A percentile compares a stretch with the other conserved stretches of the same genome.
Evolutionary conservation across 2,329 filamentous ascomycete species (phyloP).

Genomic region (Dactylellina sp.): DNA sequence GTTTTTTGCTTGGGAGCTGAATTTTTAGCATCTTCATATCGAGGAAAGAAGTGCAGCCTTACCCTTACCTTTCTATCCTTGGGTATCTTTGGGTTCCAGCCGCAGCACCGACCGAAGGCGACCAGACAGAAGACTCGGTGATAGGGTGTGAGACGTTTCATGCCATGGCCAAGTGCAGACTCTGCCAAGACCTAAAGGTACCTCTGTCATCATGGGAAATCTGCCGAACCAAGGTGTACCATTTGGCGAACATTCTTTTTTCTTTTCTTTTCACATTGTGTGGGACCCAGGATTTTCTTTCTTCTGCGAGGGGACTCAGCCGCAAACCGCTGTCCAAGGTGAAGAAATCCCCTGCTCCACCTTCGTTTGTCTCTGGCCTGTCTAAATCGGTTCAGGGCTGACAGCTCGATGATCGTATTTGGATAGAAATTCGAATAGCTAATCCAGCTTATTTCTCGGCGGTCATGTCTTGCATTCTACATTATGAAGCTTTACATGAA

Average conservation of each 20-base stretch:
- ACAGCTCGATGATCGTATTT: slow-evolving; percentile 28
- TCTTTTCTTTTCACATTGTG: too few relatives aligned
- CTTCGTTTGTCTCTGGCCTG: neutral
- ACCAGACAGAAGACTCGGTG: slow-evolving; percentile 1
- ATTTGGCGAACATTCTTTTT: slow-evolving; percentile 1
- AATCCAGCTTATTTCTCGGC: slow-evolving; percentile 23
- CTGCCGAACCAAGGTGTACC: neutral
- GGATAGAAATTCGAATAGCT: slow-evolving; percentile 24
- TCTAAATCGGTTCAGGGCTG: slow-evolving; percentile 28
- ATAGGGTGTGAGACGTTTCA: slow-evolving; percentile 49
- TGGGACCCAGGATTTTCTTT: neutral
- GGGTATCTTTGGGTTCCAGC: slow-evolving; percentile 21
- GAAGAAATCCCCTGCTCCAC: slow-evolving; percentile 21
- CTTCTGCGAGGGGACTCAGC: slow-evolving; percentile 12
- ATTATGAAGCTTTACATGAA: neutral
- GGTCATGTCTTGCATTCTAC: neutral
- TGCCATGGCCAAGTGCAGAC: slow-evolving; percentile 7
- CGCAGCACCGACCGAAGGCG: slow-evolving; percentile 38
- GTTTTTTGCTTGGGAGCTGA: slow-evolving; percentile 54
- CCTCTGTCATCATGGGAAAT: neutral
- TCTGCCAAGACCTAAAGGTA: slow-evolving; percentile 11
- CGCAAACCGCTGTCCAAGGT: slow-evolving; percentile 23
- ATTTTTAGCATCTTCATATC: slow-evolving; percentile 2
- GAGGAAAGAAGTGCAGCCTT: slow-evolving; percentile 25
- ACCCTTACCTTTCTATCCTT: slow-evolving; percentile 24